phyloP scores from a whole-genome alignment of 2,329 filamentous ascomycete genomes.

The Monosporascus sp. region DNA sequence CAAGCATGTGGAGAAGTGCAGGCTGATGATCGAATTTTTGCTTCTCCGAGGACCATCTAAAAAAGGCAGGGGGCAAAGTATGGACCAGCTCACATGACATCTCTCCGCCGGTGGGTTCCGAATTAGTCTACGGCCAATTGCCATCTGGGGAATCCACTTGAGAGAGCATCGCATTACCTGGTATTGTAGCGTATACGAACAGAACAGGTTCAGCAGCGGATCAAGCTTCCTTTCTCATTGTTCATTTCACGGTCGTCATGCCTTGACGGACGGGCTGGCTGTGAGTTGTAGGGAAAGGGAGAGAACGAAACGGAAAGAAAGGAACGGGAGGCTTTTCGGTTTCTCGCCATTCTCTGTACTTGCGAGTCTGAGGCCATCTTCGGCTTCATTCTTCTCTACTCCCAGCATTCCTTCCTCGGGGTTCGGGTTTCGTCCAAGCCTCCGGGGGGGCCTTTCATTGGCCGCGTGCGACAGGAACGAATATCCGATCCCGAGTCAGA shows the following conservation, averaged over 20 bases:
- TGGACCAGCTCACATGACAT: not conserved
- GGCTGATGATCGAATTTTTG: slow-evolving; percentile 8
- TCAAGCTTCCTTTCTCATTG: too few species aligned
- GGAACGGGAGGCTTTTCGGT: too few species aligned
- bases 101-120: slow-evolving; percentile 12
- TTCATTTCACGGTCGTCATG: too few species aligned
- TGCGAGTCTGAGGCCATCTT: too few species aligned
- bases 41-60: slow-evolving; percentile 21
- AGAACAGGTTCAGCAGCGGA: too few species aligned
- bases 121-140: not conserved
- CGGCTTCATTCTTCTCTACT: too few species aligned
- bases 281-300: too few species aligned
- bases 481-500: slow-evolving; percentile 6
- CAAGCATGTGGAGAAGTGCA: slow-evolving; percentile 11
- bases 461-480: slow-evolving; percentile 17
- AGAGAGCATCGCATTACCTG: not conserved
- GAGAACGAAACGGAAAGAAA: too few species aligned
- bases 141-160: not conserved
- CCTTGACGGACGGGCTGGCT: too few species aligned
- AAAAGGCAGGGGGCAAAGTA: not conserved
- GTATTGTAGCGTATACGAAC: too few species aligned
- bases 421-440: not conserved
- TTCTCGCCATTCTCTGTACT: too few species aligned
- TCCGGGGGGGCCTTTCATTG: slow-evolving; percentile 8
- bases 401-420: not conserved